A percentile compares a stretch with the other conserved stretches of the same genome.
phyloP scores from a whole-genome alignment of 2,329 filamentous ascomycete species.

The Tolypocladium sp. region DNA sequence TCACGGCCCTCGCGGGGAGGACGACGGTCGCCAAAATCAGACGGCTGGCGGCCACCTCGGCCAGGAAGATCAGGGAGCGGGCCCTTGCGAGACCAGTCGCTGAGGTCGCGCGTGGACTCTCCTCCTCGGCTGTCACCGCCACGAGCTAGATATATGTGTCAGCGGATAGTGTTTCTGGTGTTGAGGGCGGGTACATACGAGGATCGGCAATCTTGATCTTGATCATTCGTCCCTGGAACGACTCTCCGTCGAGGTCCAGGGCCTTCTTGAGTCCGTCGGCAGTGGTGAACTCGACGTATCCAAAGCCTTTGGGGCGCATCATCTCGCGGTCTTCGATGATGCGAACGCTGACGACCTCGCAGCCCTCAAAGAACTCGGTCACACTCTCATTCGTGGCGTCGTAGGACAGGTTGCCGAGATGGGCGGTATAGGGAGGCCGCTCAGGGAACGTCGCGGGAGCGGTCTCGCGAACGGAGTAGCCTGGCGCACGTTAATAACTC shows the following conservation, averaged over 20 bases:
- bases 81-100: constrained; percentile 88
- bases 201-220: constrained; percentile 94
- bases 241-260: constrained; percentile 69
- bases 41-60: constrained; percentile 34
- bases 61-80: constrained; percentile 68
- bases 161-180: constrained; percentile 13
- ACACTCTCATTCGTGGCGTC: constrained; percentile 81
- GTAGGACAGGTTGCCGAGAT: constrained; percentile 94
- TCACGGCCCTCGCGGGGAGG: constrained; percentile 43
- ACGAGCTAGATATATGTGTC: constrained; percentile 56
- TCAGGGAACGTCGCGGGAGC: constrained; percentile 68
- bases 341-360: constrained; percentile 81
- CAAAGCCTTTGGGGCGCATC: constrained; percentile 92
- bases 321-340: constrained; percentile 96
- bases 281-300: constrained; percentile 88
- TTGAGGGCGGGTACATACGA: constrained; percentile 52
- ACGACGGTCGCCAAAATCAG: constrained; percentile 52
- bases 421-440: constrained; percentile 89
- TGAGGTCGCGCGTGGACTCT: constrained; percentile 68
- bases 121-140: constrained; percentile 51
- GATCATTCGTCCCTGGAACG: constrained; percentile 82
- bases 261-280: constrained; percentile 89
- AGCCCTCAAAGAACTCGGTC: constrained; percentile 74
- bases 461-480: constrained; percentile 59
- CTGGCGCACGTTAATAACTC: constrained; percentile 24